phyloP scores from a whole-genome alignment of 805 yeast species.

The Cyberlindnera nakhonratchasimensis region DNA sequence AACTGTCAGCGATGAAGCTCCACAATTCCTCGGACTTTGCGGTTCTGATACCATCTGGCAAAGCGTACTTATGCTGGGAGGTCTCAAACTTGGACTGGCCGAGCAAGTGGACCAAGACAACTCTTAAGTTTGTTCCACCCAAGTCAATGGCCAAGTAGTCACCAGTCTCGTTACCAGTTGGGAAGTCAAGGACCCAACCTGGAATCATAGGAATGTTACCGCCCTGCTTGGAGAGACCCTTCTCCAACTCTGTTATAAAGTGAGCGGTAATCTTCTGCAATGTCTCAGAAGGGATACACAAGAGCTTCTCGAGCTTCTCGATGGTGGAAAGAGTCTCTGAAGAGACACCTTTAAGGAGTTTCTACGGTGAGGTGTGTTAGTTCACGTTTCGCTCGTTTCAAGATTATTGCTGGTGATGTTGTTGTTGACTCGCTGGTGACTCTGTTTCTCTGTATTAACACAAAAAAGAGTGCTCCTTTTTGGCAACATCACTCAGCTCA shows the following conservation, averaged over 20 bases:
- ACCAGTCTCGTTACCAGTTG: slow-evolving; percentile 89
- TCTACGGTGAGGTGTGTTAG: slow-evolving; percentile 9
- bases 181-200: slow-evolving; percentile 92
- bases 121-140: slow-evolving; percentile 97
- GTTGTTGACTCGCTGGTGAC: no score
- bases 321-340: slow-evolving; percentile 56
- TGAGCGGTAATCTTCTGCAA: slow-evolving; percentile 68
- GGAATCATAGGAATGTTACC: slow-evolving; percentile 97
- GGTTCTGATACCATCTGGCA: slow-evolving; percentile 76
- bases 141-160: slow-evolving; percentile 89
- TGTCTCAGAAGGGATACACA: slow-evolving; percentile 58
- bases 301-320: slow-evolving; percentile 51
- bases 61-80: slow-evolving; percentile 77
- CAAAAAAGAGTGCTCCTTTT: no score
- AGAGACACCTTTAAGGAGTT: slow-evolving; percentile 49
- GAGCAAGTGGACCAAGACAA: slow-evolving; percentile 77
- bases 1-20: slow-evolving; percentile 80
- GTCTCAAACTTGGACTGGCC: slow-evolving; percentile 86
- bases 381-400: not conserved
- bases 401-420: no score
- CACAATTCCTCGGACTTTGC: slow-evolving; percentile 75
- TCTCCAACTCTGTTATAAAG: slow-evolving; percentile 74
- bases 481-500: no score
- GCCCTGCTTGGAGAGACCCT: slow-evolving; percentile 72
- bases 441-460: no score